These are phyloP conservation scores for Trametopsis cervina DNA, from an alignment of 768 basidiomycete genomes.

Conservation along the genomic window DNA sequence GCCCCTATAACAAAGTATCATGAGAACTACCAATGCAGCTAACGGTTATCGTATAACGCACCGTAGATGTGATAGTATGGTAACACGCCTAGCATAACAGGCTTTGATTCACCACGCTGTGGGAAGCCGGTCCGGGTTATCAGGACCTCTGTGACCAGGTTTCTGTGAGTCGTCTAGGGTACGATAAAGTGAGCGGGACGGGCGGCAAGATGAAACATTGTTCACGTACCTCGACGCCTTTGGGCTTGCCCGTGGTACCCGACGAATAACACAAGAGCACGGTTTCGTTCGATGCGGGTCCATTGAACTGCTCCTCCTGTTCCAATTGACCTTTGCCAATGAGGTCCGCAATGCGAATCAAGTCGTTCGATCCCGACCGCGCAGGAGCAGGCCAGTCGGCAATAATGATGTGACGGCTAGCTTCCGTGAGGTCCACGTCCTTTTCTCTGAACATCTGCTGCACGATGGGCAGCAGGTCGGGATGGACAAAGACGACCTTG, in stretches of 20 bases:
- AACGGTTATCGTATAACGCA: constrained; percentile 7
- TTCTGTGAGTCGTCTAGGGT: constrained; percentile 54
- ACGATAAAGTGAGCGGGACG: too few relatives aligned
- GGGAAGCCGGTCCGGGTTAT: constrained; percentile 44
- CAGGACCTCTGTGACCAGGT: constrained; percentile 53
- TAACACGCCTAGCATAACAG: constrained; percentile 55
- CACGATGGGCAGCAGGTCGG: constrained; percentile 50
- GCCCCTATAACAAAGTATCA: constrained; percentile 32
- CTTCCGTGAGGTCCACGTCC: constrained; percentile 41
- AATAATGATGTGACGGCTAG: constrained; percentile 49
- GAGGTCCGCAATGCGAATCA: constrained; percentile 42
- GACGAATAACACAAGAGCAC: constrained; percentile 55
- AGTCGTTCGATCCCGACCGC: constrained; percentile 21
- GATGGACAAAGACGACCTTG: constrained; percentile 54
- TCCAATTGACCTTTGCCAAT: constrained; percentile 40
- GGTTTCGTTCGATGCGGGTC: constrained; percentile 48
- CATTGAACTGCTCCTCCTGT: constrained; percentile 51
- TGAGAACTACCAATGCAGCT: not conserved
- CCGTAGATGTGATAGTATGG: constrained; percentile 53
- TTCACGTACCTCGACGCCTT: constrained; percentile 46
- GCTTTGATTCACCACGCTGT: constrained; percentile 29
- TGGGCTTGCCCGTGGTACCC: constrained; percentile 77
- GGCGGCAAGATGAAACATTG: not conserved
- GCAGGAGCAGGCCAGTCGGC: constrained; percentile 24
- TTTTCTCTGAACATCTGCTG: constrained; percentile 47